Percentiles rank a stretch among this genome's conserved stretches.
Evolutionary conservation across 768 basidiomycete species (phyloP).

Genomic region (Lactarius hengduanensis): DNA sequence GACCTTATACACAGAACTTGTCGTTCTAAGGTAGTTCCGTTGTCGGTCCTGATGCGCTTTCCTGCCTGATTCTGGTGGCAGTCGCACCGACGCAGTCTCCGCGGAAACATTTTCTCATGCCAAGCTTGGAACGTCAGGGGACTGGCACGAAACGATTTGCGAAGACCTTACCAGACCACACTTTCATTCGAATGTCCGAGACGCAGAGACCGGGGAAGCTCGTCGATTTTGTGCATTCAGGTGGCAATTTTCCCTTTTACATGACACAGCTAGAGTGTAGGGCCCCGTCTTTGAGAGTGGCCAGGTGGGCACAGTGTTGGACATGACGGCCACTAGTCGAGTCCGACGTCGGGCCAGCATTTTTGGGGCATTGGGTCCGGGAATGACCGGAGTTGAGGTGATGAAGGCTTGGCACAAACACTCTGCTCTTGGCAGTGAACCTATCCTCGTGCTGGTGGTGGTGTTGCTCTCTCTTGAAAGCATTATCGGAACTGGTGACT

Average conservation of each 20-base stretch:
- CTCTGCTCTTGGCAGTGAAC: background rate
- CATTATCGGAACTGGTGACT: background rate
- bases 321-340: constrained; percentile 45
- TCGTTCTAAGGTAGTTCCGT: constrained; percentile 7
- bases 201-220: constrained; percentile 75
- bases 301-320: constrained; percentile 73
- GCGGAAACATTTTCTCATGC: constrained; percentile 81
- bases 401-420: background rate
- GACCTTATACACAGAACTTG: background rate
- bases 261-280: constrained; percentile 85
- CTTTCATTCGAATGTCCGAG: constrained; percentile 87
- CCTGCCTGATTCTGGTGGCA: constrained; percentile 23
- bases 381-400: background rate
- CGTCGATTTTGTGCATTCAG: constrained; percentile 75
- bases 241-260: constrained; percentile 74
- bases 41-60: constrained; percentile 5
- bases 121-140: constrained; percentile 47
- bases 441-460: background rate
- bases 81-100: constrained; percentile 61
- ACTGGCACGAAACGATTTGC: constrained; percentile 4
- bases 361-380: background rate
- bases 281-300: constrained; percentile 79
- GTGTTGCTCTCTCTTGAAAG: background rate
- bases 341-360: background rate
- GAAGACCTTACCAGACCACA: constrained; percentile 69